These are phyloP conservation scores for Kodamaea restingae DNA, from an alignment of 805 yeast genomes.

Conservation along the genomic window DNA sequence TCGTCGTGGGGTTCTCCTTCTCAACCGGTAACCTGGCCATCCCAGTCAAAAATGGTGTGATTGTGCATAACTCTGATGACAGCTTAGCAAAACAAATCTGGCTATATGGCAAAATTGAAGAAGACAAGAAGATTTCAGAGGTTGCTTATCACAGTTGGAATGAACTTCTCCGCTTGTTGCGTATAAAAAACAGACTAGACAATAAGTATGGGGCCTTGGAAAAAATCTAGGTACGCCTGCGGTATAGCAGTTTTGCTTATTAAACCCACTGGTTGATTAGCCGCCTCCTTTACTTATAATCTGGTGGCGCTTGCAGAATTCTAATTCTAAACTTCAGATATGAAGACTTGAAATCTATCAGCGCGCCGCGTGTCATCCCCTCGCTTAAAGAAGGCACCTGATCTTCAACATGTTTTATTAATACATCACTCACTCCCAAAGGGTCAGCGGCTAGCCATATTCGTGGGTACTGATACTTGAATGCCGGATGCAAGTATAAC, in stretches of 20 bases:
- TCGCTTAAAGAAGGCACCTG: conserved; percentile 15
- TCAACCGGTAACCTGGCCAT: conserved; percentile 19
- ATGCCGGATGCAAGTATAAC: conserved; percentile 36
- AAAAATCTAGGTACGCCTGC: not conserved
- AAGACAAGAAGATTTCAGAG: conserved; percentile 1
- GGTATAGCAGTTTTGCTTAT: no score
- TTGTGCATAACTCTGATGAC: conserved; percentile 18
- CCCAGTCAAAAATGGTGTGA: conserved; percentile 27
- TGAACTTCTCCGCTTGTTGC: conserved; percentile 9
- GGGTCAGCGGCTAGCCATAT: conserved; percentile 41
- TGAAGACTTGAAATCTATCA: conserved; percentile 13
- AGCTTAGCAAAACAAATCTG: conserved; percentile 21
- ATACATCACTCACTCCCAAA: conserved; percentile 24
- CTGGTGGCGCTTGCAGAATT: conserved; percentile 32
- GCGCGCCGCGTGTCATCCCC: conserved; percentile 25
- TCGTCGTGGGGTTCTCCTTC: conserved; percentile 29
- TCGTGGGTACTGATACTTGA: conserved; percentile 32
- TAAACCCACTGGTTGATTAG: no score
- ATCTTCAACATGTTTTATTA: conserved; percentile 17
- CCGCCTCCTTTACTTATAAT: conserved; percentile 18
- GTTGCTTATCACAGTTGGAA: conserved; percentile 13
- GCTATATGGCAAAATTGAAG: conserved; percentile 19
- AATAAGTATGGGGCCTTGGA: conserved; percentile 6
- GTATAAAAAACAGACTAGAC: conserved; percentile 15
- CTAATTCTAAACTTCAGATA: conserved; percentile 13